phyloP scores from a whole-genome alignment of 352 stramenopile species.

The Elongisporangium anandrum region DNA sequence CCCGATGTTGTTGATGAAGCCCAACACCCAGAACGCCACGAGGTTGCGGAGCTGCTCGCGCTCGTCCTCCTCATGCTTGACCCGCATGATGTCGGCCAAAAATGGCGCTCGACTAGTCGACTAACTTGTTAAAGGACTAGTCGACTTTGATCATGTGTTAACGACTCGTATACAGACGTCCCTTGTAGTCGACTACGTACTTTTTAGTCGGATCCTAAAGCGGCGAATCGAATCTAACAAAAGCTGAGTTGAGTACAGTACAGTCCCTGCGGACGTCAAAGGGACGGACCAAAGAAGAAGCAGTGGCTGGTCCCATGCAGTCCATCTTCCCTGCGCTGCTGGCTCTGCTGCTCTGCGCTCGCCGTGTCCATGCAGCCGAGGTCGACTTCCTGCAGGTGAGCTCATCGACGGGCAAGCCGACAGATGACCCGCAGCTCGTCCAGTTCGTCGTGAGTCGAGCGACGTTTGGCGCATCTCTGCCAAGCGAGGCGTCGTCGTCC shows the following conservation, averaged over 20 bases:
- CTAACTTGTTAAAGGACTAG: neutral
- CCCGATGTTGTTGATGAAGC: slow-evolving; percentile 91
- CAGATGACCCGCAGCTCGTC: too few species aligned
- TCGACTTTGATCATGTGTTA: neutral
- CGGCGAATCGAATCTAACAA: too few species aligned
- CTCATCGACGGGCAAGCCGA: too few species aligned
- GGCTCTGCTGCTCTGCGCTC: neutral
- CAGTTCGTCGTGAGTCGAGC: slow-evolving; percentile 24
- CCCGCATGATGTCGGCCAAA: neutral
- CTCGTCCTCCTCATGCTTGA: neutral
- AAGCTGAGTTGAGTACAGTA: neutral
- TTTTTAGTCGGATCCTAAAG: neutral
- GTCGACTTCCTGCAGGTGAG: slow-evolving; percentile 25
- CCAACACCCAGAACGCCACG: slow-evolving; percentile 88
- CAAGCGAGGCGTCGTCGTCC: slow-evolving; percentile 12
- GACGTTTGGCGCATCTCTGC: slow-evolving; percentile 21
- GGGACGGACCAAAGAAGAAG: neutral
- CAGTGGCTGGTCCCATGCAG: neutral
- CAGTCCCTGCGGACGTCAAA: neutral
- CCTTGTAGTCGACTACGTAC: neutral
- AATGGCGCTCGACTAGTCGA: neutral
- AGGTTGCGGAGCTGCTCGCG: slow-evolving; percentile 56
- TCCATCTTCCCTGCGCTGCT: neutral
- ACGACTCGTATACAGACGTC: neutral
- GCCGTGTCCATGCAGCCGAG: neutral